These are phyloP conservation scores for Ploettnerulaceae sp. DNA, from an alignment of 2,329 filamentous ascomycete species.

Conservation along the genomic window DNA sequence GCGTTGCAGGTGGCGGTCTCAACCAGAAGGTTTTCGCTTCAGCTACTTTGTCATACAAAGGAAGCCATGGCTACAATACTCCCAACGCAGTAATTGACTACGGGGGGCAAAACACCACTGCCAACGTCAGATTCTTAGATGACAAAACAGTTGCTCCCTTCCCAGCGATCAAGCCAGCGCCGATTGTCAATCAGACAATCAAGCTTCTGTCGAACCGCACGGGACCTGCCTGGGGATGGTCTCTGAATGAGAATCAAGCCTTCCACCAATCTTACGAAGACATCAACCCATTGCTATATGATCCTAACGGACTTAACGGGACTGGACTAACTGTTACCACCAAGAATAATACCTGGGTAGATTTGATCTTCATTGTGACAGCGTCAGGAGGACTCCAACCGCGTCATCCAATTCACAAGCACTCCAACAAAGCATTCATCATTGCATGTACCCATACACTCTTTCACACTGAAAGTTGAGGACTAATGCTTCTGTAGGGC, in stretches of 20 bases:
- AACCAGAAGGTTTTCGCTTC: constrained; percentile 23
- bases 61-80: constrained; percentile 4
- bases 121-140: constrained; percentile 26
- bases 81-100: constrained; percentile 23
- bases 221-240: constrained; percentile 33
- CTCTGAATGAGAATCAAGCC: constrained; percentile 27
- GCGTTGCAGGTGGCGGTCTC: constrained; percentile 18
- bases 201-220: constrained; percentile 31
- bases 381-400: constrained; percentile 20
- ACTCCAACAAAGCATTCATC: constrained; percentile 41
- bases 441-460: constrained; percentile 25
- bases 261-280: constrained; percentile 31
- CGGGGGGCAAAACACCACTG: constrained; percentile 32
- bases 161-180: constrained; percentile 11
- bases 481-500: constrained; percentile 25
- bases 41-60: constrained; percentile 16
- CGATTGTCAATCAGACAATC: constrained; percentile 16
- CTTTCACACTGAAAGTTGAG: neutral
- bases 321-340: constrained; percentile 33
- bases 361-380: constrained; percentile 35
- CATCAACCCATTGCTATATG: constrained; percentile 34
- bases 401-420: constrained; percentile 45
- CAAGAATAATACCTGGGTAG: constrained; percentile 37
- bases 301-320: constrained; percentile 29
- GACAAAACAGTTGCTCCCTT: constrained; percentile 15